A percentile compares a stretch with the other conserved stretches of the same genome.
Evolutionary conservation across 1,284 basidiomycete species (phyloP).

Genomic region (Boletellus deceptivus): DNA sequence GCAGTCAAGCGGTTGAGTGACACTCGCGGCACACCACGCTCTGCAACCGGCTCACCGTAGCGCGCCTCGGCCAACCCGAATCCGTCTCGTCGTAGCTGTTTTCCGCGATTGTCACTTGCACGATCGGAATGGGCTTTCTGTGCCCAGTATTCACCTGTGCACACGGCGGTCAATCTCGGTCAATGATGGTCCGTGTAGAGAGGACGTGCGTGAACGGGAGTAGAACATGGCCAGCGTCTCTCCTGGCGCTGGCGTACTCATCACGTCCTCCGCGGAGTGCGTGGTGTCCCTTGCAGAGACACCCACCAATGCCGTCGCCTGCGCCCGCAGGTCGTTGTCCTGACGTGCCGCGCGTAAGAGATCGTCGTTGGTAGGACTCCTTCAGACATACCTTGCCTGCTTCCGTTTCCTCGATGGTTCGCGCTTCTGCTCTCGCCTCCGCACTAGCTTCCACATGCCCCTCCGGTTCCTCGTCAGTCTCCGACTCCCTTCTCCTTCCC

Average conservation of each 20-base stretch:
- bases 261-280: slow-evolving; percentile 67
- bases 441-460: not conserved
- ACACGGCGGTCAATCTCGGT: slow-evolving; percentile 23
- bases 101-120: slow-evolving; percentile 69
- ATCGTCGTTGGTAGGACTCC: not conserved
- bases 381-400: slow-evolving; percentile 4
- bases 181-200: not conserved
- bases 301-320: slow-evolving; percentile 74
- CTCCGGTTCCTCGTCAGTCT: slow-evolving; percentile 16
- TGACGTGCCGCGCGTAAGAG: not conserved
- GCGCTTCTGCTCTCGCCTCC: not conserved
- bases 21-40: too few relatives aligned
- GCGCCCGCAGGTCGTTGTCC: slow-evolving; percentile 49
- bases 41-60: slow-evolving; percentile 47
- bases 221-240: slow-evolving; percentile 88
- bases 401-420: not conserved
- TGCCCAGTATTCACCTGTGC: too few relatives aligned
- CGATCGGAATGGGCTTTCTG: slow-evolving; percentile 54
- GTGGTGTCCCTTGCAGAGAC: slow-evolving; percentile 62
- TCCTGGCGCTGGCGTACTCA: slow-evolving; percentile 86
- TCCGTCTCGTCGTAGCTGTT: slow-evolving; percentile 76
- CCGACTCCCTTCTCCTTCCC: slow-evolving; percentile 6
- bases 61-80: slow-evolving; percentile 70
- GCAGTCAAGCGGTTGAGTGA: too few relatives aligned
- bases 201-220: slow-evolving; percentile 65